Percentiles rank a stretch among this genome's conserved stretches.
These are phyloP conservation scores for Diutina rugosa DNA, from an alignment of 1,139 yeast genomes.

Conservation along the genomic window DNA sequence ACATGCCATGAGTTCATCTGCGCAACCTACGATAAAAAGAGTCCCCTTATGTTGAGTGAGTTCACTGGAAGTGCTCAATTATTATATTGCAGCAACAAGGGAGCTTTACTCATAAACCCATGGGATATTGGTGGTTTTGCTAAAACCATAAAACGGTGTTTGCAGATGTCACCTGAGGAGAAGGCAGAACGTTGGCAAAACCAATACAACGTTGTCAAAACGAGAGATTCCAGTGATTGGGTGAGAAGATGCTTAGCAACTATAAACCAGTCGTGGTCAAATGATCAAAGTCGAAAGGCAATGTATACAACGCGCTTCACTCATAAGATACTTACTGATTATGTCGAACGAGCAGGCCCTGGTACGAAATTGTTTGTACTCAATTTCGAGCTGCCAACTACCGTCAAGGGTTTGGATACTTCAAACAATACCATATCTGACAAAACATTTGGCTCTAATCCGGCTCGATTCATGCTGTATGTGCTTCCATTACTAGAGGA, in stretches of 20 bases:
- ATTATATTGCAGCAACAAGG: slow-evolving; percentile 35
- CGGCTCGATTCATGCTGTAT: neutral
- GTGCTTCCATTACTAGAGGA: neutral
- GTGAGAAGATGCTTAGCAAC: slow-evolving; percentile 42
- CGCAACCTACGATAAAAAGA: slow-evolving; percentile 57
- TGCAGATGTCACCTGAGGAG: slow-evolving; percentile 52
- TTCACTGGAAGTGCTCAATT: slow-evolving; percentile 90
- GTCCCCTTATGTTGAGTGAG: slow-evolving; percentile 81
- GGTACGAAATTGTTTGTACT: slow-evolving; percentile 41
- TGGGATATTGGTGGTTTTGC: slow-evolving; percentile 72
- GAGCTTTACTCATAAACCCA: slow-evolving; percentile 78
- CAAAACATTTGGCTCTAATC: neutral
- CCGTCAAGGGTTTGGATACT: slow-evolving; percentile 8
- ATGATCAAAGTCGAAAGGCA: slow-evolving; percentile 25
- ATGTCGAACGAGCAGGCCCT: slow-evolving; percentile 18
- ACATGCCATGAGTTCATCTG: slow-evolving; percentile 91
- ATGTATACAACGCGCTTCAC: slow-evolving; percentile 16
- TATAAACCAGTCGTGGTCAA: slow-evolving; percentile 52
- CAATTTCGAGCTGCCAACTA: slow-evolving; percentile 34
- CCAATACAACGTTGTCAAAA: slow-evolving; percentile 43
- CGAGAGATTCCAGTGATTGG: slow-evolving; percentile 71
- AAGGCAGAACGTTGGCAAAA: slow-evolving; percentile 48
- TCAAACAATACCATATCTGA: neutral
- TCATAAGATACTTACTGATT: slow-evolving; percentile 17
- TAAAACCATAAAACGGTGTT: slow-evolving; percentile 43